A percentile compares a stretch with the other conserved stretches of the same genome.
phyloP scores from a whole-genome alignment of 345 rosid species.

The Kandelia obovata region DNA sequence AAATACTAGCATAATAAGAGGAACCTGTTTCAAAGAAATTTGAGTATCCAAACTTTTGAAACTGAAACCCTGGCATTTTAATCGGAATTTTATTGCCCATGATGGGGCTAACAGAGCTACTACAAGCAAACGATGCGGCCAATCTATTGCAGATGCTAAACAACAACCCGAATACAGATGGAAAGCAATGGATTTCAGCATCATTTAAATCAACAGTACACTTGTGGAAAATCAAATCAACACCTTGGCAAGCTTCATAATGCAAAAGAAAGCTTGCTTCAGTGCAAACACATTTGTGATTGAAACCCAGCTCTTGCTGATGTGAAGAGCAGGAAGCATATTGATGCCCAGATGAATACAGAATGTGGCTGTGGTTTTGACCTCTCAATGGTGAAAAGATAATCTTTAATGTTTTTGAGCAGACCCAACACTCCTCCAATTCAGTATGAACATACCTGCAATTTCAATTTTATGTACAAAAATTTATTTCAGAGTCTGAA shows the following conservation, averaged over 20 bases:
- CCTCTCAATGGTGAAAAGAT: slow-evolving; percentile 35
- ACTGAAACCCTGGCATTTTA: slow-evolving; percentile 37
- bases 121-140: slow-evolving; percentile 26
- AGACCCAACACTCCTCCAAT: slow-evolving; percentile 46
- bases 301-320: slow-evolving; percentile 31
- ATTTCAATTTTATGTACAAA: background rate
- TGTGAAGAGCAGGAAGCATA: slow-evolving; percentile 27
- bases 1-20: slow-evolving; percentile 45
- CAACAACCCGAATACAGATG: slow-evolving; percentile 53
- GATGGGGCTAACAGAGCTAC: slow-evolving; percentile 19
- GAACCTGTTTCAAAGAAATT: slow-evolving; percentile 55
- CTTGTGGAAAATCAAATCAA: slow-evolving; percentile 28
- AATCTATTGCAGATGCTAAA: slow-evolving; percentile 48
- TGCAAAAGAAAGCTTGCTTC: slow-evolving; percentile 50
- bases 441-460: slow-evolving; percentile 55
- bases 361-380: slow-evolving; percentile 36
- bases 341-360: slow-evolving; percentile 51
- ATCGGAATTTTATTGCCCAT: slow-evolving; percentile 29
- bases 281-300: slow-evolving; percentile 21
- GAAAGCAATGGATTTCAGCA: slow-evolving; percentile 81
- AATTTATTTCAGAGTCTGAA: background rate
- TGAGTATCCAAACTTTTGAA: slow-evolving; percentile 67
- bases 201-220: slow-evolving; percentile 48
- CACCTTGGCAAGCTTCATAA: slow-evolving; percentile 46
- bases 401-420: slow-evolving; percentile 48